Evolutionary conservation across 1,139 yeast species (phyloP).

Genomic region (Scheffersomyces cryptocercus): DNA sequence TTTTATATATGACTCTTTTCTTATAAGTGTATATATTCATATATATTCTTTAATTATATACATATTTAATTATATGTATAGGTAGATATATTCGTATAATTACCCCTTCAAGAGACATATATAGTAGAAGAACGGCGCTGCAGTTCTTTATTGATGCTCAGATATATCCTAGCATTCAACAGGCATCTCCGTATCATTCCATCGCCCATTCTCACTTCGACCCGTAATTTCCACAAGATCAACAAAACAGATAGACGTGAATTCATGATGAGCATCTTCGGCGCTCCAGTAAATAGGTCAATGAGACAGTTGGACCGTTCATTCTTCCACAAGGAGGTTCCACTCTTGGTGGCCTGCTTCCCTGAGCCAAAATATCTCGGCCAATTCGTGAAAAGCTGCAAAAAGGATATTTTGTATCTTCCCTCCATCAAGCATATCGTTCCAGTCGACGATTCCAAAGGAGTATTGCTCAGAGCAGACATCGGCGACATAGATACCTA

Average conservation of each 20-base stretch:
- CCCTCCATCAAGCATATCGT: conserved; percentile 71
- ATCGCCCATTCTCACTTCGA: too few relatives aligned
- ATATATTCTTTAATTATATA: too few relatives aligned
- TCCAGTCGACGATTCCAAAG: conserved; percentile 51
- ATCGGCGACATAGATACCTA: conserved; percentile 42
- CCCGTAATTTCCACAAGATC: conserved; percentile 9
- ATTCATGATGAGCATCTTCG: conserved; percentile 17
- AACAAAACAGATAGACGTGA: conserved; percentile 28
- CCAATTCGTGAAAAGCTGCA: conserved; percentile 51
- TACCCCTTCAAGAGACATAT: too few relatives aligned
- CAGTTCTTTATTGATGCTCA: conserved; percentile 13
- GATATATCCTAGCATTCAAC: conserved; percentile 4
- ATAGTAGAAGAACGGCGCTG: too few relatives aligned
- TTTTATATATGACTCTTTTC: too few relatives aligned
- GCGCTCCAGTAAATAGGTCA: conserved; percentile 69
- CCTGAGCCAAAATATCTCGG: conserved; percentile 67
- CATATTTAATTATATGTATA: too few relatives aligned
- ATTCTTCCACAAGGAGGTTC: conserved; percentile 56
- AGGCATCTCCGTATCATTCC: too few relatives aligned
- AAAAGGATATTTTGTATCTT: conserved; percentile 57
- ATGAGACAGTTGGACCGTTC: conserved; percentile 68
- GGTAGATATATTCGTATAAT: too few relatives aligned
- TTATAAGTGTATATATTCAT: too few relatives aligned
- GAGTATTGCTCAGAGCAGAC: conserved; percentile 61
- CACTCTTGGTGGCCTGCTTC: conserved; percentile 66